A percentile compares a stretch with the other conserved stretches of the same genome.
Evolutionary conservation across 768 basidiomycete species (phyloP).

Genomic region (Suillus paluster): DNA sequence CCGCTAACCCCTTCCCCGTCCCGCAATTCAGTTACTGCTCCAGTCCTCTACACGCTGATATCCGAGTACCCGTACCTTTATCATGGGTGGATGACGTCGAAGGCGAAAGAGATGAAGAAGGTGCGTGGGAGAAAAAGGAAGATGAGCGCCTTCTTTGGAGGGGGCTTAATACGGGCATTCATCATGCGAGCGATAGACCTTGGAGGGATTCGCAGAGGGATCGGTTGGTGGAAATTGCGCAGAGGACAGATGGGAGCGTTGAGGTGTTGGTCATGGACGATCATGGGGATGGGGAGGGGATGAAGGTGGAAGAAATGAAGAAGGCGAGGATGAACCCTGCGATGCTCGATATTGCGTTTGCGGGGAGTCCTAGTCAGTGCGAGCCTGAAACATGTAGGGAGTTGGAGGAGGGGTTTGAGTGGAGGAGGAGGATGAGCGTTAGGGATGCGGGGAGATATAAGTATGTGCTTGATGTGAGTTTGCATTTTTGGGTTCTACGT

Average conservation of each 20-base stretch:
- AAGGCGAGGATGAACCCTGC: conserved; percentile 51
- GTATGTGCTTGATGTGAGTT: conserved; percentile 54
- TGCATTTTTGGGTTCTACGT: background rate
- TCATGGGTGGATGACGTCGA: conserved; percentile 50
- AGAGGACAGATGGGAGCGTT: conserved; percentile 11
- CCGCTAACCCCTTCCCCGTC: conserved; percentile 40
- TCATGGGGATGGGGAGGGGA: conserved; percentile 39
- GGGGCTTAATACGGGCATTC: conserved; percentile 68
- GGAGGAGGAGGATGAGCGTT: conserved; percentile 45
- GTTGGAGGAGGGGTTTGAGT: conserved; percentile 50
- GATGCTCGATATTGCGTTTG: conserved; percentile 58
- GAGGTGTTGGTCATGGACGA: conserved; percentile 34
- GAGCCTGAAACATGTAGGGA: conserved; percentile 43
- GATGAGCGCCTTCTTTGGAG: conserved; percentile 70
- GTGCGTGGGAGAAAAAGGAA: conserved; percentile 62
- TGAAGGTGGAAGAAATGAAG: conserved; percentile 35
- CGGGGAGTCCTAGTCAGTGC: conserved; percentile 48
- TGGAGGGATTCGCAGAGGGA: conserved; percentile 56
- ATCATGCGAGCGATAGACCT: conserved; percentile 37
- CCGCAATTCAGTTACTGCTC: conserved; percentile 56
- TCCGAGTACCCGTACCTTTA: conserved; percentile 47
- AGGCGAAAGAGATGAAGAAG: conserved; percentile 51
- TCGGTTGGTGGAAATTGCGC: conserved; percentile 40
- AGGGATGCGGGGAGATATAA: conserved; percentile 55
- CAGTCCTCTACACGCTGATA: conserved; percentile 52